Evolutionary conservation across 495 filamentous ascomycete genomes (phyloP).

Genomic region (Rostrohypoxylon terebratum): DNA sequence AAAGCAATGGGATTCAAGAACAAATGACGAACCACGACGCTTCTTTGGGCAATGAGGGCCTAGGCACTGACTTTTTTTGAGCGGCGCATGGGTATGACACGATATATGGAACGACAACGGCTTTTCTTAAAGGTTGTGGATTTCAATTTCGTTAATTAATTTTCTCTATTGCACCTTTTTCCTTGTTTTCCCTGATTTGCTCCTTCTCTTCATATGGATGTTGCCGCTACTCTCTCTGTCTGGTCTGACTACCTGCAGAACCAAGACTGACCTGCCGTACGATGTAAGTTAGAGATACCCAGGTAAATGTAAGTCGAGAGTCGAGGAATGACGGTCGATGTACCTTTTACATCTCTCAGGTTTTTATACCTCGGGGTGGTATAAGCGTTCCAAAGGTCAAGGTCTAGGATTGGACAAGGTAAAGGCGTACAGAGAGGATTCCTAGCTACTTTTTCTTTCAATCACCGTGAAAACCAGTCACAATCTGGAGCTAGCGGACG

Average conservation of each 20-base stretch:
- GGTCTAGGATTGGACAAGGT: constrained; percentile 45
- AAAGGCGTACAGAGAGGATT: constrained; percentile 39
- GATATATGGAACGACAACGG: constrained; percentile 44
- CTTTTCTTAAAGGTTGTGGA: constrained; percentile 21
- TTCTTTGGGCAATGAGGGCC: constrained; percentile 36
- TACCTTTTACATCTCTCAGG: constrained; percentile 37
- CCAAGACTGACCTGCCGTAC: constrained; percentile 38
- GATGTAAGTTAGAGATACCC: constrained; percentile 16
- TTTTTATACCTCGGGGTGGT: constrained; percentile 31
- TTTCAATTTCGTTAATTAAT: constrained; percentile 35
- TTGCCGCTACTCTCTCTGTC: constrained; percentile 15
- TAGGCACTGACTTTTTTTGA: constrained; percentile 26
- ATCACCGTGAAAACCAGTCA: constrained; percentile 32
- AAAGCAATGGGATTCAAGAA: constrained; percentile 27
- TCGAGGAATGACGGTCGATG: background rate
- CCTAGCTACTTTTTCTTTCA: constrained; percentile 13
- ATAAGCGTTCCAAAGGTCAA: constrained; percentile 31
- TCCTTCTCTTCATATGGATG: constrained; percentile 9
- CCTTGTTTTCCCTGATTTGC: constrained; percentile 4
- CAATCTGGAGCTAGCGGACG: constrained; percentile 42
- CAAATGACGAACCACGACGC: constrained; percentile 23
- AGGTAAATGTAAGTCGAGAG: constrained; percentile 14
- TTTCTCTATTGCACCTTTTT: constrained; percentile 8
- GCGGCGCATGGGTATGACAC: constrained; percentile 38
- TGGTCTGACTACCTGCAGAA: constrained; percentile 45